phyloP scores from a whole-genome alignment of 306 rosid genomes.

The Calophaca sinica region DNA sequence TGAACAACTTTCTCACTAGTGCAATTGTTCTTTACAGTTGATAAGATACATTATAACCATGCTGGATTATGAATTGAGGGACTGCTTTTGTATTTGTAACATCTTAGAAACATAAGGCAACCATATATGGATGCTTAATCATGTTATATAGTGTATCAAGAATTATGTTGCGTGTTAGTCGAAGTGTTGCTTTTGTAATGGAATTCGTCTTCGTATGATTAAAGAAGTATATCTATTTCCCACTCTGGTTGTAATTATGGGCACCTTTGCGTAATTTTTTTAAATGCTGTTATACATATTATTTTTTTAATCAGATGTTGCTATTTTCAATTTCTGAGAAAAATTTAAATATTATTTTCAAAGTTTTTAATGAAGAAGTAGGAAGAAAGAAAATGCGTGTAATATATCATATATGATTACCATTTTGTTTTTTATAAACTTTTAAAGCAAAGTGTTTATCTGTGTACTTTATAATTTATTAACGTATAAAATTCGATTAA shows the following conservation, averaged over 20 bases:
- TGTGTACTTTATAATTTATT: neutral
- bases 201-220: neutral
- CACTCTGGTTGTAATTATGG: too few species aligned
- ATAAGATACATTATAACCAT: neutral
- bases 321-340: too few species aligned
- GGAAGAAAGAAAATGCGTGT: neutral
- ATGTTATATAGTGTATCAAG: neutral
- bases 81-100: slow-evolving; percentile 4
- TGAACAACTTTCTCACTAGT: neutral
- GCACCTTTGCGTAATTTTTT: too few species aligned
- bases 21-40: neutral
- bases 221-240: too few species aligned
- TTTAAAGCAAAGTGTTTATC: neutral
- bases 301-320: too few species aligned
- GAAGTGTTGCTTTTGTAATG: neutral
- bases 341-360: too few species aligned
- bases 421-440: neutral
- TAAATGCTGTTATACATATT: too few species aligned
- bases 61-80: slow-evolving; percentile 1
- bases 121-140: slow-evolving; percentile 6
- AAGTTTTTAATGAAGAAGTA: neutral
- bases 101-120: slow-evolving; percentile 9
- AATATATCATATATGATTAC: too few species aligned
- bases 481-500: too few species aligned
- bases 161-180: neutral